These are phyloP conservation scores for Penicillium carneum DNA, from an alignment of 2,329 filamentous ascomycete genomes.

Conservation along the genomic window DNA sequence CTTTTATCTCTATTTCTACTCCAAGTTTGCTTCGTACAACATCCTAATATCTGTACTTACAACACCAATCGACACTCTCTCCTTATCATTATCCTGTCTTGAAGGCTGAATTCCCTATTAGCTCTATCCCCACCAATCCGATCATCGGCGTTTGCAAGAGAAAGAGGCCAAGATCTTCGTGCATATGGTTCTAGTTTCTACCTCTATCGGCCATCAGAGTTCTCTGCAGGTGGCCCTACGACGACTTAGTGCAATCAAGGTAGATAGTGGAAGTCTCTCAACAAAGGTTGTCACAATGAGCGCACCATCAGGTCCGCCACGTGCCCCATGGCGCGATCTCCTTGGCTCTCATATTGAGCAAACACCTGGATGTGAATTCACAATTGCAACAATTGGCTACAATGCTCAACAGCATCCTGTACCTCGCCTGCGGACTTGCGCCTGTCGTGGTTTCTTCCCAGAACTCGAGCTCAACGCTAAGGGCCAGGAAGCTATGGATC, in stretches of 20 bases:
- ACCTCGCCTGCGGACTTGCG: constrained; percentile 66
- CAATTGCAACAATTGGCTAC: constrained; percentile 37
- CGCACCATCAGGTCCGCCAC: constrained; percentile 7
- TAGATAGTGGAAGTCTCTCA: background rate
- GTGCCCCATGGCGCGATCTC: constrained; percentile 42
- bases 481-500: constrained; percentile 71
- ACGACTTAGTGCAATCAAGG: constrained; percentile 10
- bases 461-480: constrained; percentile 70
- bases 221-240: constrained; percentile 7
- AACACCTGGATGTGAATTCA: constrained; percentile 38
- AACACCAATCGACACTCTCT: background rate
- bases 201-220: background rate
- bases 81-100: no score
- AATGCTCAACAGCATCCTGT: constrained; percentile 30
- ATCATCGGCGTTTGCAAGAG: background rate
- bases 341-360: constrained; percentile 37
- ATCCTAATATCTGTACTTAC: background rate
- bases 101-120: background rate
- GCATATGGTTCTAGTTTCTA: constrained; percentile 11
- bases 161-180: background rate
- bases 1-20: constrained; percentile 11
- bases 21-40: background rate
- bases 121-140: background rate
- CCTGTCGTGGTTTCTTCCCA: constrained; percentile 85
- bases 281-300: constrained; percentile 21